Evolutionary conservation across 495 filamentous ascomycete genomes (phyloP).

Genomic region (Pseudoneurospora amorphoporcata): DNA sequence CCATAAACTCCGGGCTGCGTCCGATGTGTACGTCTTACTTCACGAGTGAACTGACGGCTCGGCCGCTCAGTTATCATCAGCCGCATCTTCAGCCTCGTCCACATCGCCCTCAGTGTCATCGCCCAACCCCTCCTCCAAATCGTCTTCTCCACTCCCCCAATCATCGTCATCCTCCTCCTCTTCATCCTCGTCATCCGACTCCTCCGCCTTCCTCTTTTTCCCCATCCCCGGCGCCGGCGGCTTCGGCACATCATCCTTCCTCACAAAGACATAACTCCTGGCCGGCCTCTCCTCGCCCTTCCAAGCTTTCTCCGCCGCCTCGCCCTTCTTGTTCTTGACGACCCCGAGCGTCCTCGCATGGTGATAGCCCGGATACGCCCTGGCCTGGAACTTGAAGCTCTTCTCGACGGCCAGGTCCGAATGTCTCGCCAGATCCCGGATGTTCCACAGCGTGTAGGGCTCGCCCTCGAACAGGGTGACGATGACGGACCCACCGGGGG

Average conservation of each 20-base stretch:
- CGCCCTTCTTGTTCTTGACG: constrained; percentile 48
- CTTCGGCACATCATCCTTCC: constrained; percentile 37
- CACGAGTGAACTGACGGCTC: not conserved
- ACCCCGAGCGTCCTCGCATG: constrained; percentile 83
- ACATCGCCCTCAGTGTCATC: constrained; percentile 5
- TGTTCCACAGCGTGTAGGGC: constrained; percentile 92
- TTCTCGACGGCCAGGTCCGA: constrained; percentile 61
- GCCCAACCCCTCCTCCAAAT: not conserved
- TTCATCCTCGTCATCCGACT: constrained; percentile 31
- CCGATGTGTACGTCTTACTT: not conserved
- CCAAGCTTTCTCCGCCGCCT: constrained; percentile 44
- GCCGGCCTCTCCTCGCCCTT: constrained; percentile 67
- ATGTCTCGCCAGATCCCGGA: constrained; percentile 74
- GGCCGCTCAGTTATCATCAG: not conserved
- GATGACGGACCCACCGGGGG: constrained; percentile 55
- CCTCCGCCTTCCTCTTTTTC: constrained; percentile 35
- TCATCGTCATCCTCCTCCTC: constrained; percentile 19
- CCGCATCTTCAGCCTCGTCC: constrained; percentile 2
- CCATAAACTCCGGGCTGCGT: not conserved
- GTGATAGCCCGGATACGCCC: constrained; percentile 71
- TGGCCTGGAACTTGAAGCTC: constrained; percentile 68
- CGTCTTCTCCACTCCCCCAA: constrained; percentile 5
- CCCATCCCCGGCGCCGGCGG: constrained; percentile 13
- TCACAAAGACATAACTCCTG: constrained; percentile 71
- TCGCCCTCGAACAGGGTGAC: constrained; percentile 87